Conservation (phyloP, 129 eudicot species). For the Scalesia atractyloides region DNA sequence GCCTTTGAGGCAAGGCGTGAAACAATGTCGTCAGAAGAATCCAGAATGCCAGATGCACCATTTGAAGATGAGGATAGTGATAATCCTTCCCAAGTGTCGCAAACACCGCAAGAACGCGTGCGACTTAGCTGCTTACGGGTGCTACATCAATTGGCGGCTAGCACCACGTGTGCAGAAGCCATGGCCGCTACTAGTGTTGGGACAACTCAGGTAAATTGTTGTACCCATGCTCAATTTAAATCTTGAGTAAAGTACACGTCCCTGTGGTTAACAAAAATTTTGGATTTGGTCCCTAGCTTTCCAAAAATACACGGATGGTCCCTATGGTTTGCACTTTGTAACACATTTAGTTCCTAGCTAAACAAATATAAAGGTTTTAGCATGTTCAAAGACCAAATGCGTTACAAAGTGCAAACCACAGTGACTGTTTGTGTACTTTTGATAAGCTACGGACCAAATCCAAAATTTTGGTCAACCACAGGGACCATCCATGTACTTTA, state of each 20-base stretch:
- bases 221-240: background rate
- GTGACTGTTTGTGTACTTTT: too few species aligned
- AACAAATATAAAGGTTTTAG: too few species aligned
- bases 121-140: slow-evolving; percentile 97
- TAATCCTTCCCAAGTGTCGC: slow-evolving; percentile 45
- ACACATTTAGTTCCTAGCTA: too few species aligned
- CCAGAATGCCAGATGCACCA: slow-evolving; percentile 39
- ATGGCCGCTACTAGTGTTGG: slow-evolving; percentile 99
- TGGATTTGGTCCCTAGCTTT: too few species aligned
- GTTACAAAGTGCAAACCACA: too few species aligned
- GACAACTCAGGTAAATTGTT: slow-evolving; percentile 77
- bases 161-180: slow-evolving; percentile 97
- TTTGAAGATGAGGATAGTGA: slow-evolving; percentile 63
- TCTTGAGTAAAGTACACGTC: background rate
- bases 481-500: too few species aligned
- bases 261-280: too few species aligned
- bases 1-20: slow-evolving; percentile 95
- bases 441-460: too few species aligned
- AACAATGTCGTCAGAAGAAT: slow-evolving; percentile 66
- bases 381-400: too few species aligned
- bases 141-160: slow-evolving; percentile 97
- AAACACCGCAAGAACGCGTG: slow-evolving; percentile 87
- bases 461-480: too few species aligned
- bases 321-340: too few species aligned
- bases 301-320: too few species aligned